phyloP scores from a whole-genome alignment of 2,329 filamentous ascomycete species.

The Fusarium tricinctum region DNA sequence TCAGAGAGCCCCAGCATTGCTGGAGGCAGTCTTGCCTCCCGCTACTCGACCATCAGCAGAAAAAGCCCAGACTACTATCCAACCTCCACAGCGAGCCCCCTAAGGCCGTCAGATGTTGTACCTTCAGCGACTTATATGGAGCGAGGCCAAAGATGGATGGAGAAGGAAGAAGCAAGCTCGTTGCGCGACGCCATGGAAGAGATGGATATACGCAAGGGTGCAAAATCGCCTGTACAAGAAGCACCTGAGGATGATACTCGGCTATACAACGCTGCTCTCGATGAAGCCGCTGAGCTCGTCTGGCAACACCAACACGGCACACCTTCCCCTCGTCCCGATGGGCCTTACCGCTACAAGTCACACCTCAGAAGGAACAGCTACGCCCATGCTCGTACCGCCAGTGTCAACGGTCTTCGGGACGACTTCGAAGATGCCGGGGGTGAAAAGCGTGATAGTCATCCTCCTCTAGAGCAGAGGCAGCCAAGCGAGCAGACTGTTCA shows the following conservation, averaged over 20 bases:
- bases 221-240: conserved; percentile 46
- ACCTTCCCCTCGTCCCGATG: conserved; percentile 68
- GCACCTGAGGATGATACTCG: conserved; percentile 69
- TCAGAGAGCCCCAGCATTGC: conserved; percentile 58
- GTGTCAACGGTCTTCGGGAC: conserved; percentile 62
- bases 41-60: conserved; percentile 63
- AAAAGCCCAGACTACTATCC: conserved; percentile 68
- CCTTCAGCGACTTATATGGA: conserved; percentile 79
- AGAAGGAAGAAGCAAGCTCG: conserved; percentile 81
- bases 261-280: conserved; percentile 77
- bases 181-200: conserved; percentile 80
- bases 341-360: conserved; percentile 76
- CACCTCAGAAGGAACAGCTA: conserved; percentile 81
- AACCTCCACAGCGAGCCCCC: conserved; percentile 57
- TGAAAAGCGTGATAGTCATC: conserved; percentile 52
- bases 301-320: conserved; percentile 78
- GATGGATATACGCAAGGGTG: conserved; percentile 69
- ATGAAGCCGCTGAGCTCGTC: conserved; percentile 84
- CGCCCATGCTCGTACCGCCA: conserved; percentile 74
- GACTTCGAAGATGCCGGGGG: conserved; percentile 66
- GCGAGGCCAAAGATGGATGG: conserved; percentile 81
- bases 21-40: conserved; percentile 63
- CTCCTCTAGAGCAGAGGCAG: conserved; percentile 45
- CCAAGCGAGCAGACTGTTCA: conserved; percentile 37
- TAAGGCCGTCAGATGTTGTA: conserved; percentile 72